Evolutionary conservation across 2,329 filamentous ascomycete species (phyloP).

Genomic region (Boeremia lycopersici): DNA sequence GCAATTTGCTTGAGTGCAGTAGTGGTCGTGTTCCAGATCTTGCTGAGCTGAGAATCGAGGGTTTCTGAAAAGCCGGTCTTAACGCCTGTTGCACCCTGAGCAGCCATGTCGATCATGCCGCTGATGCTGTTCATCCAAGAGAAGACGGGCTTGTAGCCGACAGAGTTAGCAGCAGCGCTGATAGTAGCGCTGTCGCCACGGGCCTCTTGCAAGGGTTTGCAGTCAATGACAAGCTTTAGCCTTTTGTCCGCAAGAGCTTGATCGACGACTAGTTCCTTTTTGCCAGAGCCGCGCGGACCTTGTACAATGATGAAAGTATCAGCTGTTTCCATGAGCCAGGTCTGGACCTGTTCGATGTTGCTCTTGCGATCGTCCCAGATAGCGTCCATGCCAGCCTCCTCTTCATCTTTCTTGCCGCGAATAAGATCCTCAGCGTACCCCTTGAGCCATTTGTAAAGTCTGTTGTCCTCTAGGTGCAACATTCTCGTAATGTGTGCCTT

Average conservation of each 20-base stretch:
- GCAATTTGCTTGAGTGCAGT: constrained; percentile 79
- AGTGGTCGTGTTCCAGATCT: constrained; percentile 85
- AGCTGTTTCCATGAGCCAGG: constrained; percentile 84
- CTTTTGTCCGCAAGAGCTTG: constrained; percentile 77
- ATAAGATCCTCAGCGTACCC: constrained; percentile 72
- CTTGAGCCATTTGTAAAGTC: constrained; percentile 80
- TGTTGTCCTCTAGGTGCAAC: constrained; percentile 75
- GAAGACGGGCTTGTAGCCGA: constrained; percentile 92
- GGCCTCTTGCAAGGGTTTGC: constrained; percentile 90
- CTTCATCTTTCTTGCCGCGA: constrained; percentile 61
- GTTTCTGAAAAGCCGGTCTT: constrained; percentile 96
- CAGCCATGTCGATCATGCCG: constrained; percentile 88
- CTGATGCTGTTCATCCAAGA: constrained; percentile 96
- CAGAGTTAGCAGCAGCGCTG: constrained; percentile 75
- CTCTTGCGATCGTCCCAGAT: constrained; percentile 88
- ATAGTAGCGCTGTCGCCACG: constrained; percentile 88
- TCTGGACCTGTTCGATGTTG: constrained; percentile 80
- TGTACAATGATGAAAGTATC: constrained; percentile 95
- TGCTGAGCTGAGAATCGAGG: constrained; percentile 83
- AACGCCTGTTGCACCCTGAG: constrained; percentile 90
- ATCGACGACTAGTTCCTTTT: constrained; percentile 84
- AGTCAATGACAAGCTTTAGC: constrained; percentile 86
- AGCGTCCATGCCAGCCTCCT: constrained; percentile 74
- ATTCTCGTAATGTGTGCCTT: constrained; percentile 82
- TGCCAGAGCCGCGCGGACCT: constrained; percentile 88